Evolutionary conservation across 805 yeast species (phyloP).

Genomic region (Ogataea haglerorum): DNA sequence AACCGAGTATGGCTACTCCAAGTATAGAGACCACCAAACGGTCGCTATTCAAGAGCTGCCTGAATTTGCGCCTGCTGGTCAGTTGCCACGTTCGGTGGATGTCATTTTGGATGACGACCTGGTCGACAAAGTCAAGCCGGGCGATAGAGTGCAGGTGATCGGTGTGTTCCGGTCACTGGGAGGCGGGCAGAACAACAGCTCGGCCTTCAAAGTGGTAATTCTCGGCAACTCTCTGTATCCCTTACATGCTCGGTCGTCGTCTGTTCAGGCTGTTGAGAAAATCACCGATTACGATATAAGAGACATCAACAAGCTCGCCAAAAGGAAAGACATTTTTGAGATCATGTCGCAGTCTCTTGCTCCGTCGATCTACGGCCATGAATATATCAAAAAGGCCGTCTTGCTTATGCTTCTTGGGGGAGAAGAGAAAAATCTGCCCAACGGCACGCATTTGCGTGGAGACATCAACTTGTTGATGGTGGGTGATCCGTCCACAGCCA

Average conservation of each 20-base stretch:
- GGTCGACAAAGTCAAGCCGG: conserved; percentile 90
- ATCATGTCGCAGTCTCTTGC: conserved; percentile 83
- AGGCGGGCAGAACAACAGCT: conserved; percentile 55
- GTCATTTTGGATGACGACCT: conserved; percentile 92
- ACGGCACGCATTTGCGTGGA: conserved; percentile 97
- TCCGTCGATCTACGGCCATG: conserved; percentile 94
- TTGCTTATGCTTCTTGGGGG: conserved; percentile 91
- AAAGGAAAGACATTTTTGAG: conserved; percentile 69
- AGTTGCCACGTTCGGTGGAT: conserved; percentile 89
- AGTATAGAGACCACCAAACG: conserved; percentile 91
- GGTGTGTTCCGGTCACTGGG: conserved; percentile 94
- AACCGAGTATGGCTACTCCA: conserved; percentile 90
- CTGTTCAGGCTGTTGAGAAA: conserved; percentile 59
- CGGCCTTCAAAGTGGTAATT: conserved; percentile 78
- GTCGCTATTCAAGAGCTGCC: conserved; percentile 96
- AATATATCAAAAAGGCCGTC: conserved; percentile 85
- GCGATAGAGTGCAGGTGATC: conserved; percentile 90
- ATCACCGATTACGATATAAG: conserved; percentile 81
- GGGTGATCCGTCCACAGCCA: conserved; percentile 98
- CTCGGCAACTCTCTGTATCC: conserved; percentile 88
- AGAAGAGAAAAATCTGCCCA: conserved; percentile 85
- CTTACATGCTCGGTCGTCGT: conserved; percentile 78
- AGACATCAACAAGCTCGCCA: conserved; percentile 76
- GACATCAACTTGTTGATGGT: conserved; percentile 95
- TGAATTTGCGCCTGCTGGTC: conserved; percentile 97